Evolutionary conservation across 495 filamentous ascomycete species (phyloP), one percentile per base, ranked within the genome.

Genomic region (Clavariopsis aquatica): DNA sequence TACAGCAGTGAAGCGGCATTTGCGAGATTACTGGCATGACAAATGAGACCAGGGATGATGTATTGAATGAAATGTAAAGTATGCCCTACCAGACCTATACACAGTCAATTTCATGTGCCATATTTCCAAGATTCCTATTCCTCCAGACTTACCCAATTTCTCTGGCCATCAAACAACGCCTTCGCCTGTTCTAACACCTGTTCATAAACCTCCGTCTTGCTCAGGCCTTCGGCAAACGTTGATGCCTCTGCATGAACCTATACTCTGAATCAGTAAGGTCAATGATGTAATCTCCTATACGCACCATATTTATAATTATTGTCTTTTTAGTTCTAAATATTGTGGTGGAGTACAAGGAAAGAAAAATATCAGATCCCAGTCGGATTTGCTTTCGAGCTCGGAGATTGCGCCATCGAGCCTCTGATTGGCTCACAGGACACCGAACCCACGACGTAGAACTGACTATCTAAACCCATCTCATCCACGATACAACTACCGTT

Each of bases 241-340:
- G 91, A 91, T 24, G 90, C 82, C 70, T 96, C 91, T 51, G 92
- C 91, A 79, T 96, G 92, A 49, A 92, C 90, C 92, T 96, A 41
- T 54, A 2, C 17, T 26, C 38, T 54, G 8, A 5, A 57, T 28
- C 24, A 36, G 38, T 43, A 1, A 20, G 19, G 7, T 1, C 23
- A 24, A 49, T 49, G 24, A 24, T 15, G 7, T 27, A 10, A 3
- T 47, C 5, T 57, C 29, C 12, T 41, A 19, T 52, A 52, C 57
- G 38, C 45, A 60, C 49, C 13, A 27, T 52, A n/a, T 29, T 27
- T 24, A 4, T 15, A 49, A 49, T 24, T 27, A 5, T 22, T 34
- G 12, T 6, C 12, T 49, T n/a, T 22, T 22, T 5, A 49, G 5
- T 49, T 24, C 47, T 27, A 24, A 49, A 8, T 49, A 12, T 22